These are phyloP conservation scores for Hippophae gyantsensis DNA, from an alignment of 306 rosid genomes.

Conservation along the genomic window DNA sequence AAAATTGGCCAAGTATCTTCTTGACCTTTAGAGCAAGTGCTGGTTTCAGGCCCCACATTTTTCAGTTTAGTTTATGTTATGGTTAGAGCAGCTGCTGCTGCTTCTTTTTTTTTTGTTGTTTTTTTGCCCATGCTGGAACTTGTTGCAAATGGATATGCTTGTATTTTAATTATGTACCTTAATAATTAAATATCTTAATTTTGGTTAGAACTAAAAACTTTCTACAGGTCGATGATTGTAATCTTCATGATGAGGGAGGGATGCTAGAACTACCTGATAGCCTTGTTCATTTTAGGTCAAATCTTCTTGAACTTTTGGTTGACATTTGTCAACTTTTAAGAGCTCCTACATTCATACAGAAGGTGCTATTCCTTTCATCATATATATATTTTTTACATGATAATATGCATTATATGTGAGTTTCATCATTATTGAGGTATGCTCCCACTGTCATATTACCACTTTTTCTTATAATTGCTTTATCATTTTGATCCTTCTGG, in stretches of 20 bases:
- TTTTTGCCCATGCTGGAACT: background rate
- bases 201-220: too few relatives aligned
- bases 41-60: too few relatives aligned
- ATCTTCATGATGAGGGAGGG: slow-evolving; percentile 54
- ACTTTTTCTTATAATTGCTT: too few relatives aligned
- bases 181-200: too few relatives aligned
- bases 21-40: too few relatives aligned
- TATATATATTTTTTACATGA: background rate
- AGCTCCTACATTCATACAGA: slow-evolving; percentile 59
- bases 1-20: too few relatives aligned
- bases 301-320: slow-evolving; percentile 85
- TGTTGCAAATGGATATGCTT: background rate
- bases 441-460: too few relatives aligned
- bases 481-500: too few relatives aligned
- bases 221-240: slow-evolving; percentile 64
- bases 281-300: slow-evolving; percentile 73
- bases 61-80: background rate
- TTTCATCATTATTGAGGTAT: too few relatives aligned
- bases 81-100: slow-evolving; percentile 3
- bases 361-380: slow-evolving; percentile 43
- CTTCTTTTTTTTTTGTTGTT: background rate
- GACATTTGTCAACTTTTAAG: slow-evolving; percentile 85
- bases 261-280: slow-evolving; percentile 78
- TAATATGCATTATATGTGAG: too few relatives aligned
- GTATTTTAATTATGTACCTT: too few relatives aligned